phyloP scores from a whole-genome alignment of 1,284 basidiomycete genomes.

The Heliocybe sulcata region DNA sequence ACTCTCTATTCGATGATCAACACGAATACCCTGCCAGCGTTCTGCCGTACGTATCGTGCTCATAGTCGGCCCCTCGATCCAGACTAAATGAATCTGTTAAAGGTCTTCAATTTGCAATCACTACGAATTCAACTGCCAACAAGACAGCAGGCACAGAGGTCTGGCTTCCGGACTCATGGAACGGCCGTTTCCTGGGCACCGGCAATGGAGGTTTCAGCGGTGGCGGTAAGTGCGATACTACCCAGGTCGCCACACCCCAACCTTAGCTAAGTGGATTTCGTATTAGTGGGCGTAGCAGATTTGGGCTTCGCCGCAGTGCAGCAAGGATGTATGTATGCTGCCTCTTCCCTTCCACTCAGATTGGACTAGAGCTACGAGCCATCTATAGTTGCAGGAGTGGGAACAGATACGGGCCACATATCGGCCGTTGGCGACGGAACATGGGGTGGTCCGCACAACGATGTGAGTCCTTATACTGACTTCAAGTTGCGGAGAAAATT shows the following conservation, averaged over 20 bases:
- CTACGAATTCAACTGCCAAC: conserved; percentile 14
- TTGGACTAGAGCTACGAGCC: background rate
- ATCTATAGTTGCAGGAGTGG: conserved; percentile 17
- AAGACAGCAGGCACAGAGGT: conserved; percentile 18
- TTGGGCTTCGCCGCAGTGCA: conserved; percentile 17
- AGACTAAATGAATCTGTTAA: background rate
- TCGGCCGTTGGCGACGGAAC: conserved; percentile 11
- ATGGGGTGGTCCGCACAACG: conserved; percentile 20
- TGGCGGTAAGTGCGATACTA: conserved; percentile 15
- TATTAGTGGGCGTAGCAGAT: conserved; percentile 16
- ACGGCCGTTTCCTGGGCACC: conserved; percentile 17
- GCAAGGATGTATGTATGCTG: conserved; percentile 17
- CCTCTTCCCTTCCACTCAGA: background rate
- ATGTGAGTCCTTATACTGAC: conserved; percentile 9
- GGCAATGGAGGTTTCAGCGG: conserved; percentile 21
- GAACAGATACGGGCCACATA: conserved; percentile 19
- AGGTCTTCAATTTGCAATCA: conserved; percentile 13
- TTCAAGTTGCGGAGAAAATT: background rate
- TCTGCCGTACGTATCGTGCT: background rate
- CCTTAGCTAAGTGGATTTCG: background rate
- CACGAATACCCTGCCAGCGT: background rate
- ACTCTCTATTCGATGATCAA: background rate
- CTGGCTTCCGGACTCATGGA: conserved; percentile 22
- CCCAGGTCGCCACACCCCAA: background rate
- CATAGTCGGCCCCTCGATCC: background rate